Percentiles rank a stretch among this genome's conserved stretches.
Evolutionary conservation across 106 monocot species (phyloP).

Genomic region (Dactylorhiza incarnata): DNA sequence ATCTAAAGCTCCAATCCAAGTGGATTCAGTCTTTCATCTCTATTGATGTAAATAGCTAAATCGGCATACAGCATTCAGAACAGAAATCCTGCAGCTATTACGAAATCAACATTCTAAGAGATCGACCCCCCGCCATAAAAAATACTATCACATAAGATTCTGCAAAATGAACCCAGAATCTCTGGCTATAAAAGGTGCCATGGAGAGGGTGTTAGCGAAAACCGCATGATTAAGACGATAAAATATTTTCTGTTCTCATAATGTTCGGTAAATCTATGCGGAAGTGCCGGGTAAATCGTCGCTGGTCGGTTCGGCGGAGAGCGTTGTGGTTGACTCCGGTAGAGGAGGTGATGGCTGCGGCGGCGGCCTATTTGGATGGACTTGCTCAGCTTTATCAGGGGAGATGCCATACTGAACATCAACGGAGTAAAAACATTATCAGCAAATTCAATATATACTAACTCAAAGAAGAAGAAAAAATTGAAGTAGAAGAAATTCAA

Average conservation of each 20-base stretch:
- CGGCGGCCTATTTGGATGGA: conserved; percentile 62
- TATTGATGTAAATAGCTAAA: not conserved
- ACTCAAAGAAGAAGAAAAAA: too few relatives aligned
- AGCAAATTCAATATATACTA: too few relatives aligned
- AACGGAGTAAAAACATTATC: too few relatives aligned
- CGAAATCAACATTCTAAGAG: not conserved
- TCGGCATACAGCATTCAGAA: not conserved
- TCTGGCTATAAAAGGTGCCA: not conserved
- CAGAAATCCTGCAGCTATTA: not conserved
- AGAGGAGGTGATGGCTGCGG: conserved; percentile 14
- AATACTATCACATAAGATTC: not conserved
- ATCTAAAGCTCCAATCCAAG: not conserved
- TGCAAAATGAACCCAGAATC: not conserved
- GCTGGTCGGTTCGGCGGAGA: not conserved
- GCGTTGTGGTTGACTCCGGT: conserved; percentile 15
- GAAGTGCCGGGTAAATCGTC: conserved; percentile 77
- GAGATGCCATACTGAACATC: conserved; percentile 59
- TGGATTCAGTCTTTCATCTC: not conserved
- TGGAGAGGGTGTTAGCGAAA: not conserved
- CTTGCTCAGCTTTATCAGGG: conserved; percentile 49
- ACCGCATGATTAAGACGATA: too few relatives aligned
- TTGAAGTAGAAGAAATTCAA: too few relatives aligned
- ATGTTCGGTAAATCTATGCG: conserved; percentile 29
- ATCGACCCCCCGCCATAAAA: not conserved
- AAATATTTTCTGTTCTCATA: not conserved